Percentiles rank a stretch among this genome's conserved stretches.
Evolutionary conservation across 768 basidiomycete genomes (phyloP).

Genomic region (Tricholoma hemisulphureum): DNA sequence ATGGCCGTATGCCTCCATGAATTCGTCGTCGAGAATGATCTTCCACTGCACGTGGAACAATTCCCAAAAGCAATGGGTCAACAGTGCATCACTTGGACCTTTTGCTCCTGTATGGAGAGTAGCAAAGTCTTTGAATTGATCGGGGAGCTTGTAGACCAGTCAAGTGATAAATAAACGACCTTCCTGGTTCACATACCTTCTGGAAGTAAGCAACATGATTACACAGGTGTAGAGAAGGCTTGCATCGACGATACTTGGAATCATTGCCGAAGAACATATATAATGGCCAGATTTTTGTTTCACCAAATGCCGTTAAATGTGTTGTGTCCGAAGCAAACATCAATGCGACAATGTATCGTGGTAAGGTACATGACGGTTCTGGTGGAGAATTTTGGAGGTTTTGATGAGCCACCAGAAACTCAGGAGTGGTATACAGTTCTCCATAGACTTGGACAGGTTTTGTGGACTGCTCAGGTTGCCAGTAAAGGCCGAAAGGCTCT

Average conservation of each 20-base stretch:
- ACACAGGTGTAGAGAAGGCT: conserved; percentile 6
- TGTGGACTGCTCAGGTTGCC: conserved; percentile 9
- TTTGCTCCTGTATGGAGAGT: background rate
- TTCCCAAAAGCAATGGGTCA: conserved; percentile 24
- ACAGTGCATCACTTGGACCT: background rate
- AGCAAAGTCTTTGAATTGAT: conserved; percentile 6
- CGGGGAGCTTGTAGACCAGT: conserved; percentile 9
- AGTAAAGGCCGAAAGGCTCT: conserved; percentile 3
- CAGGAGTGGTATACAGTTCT: conserved; percentile 13
- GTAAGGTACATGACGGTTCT: conserved; percentile 12
- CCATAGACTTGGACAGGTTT: background rate
- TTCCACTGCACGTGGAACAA: conserved; percentile 27
- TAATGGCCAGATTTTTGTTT: conserved; percentile 22
- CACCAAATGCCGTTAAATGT: conserved; percentile 27
- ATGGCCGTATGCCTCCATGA: conserved; percentile 23
- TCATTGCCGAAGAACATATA: conserved; percentile 23
- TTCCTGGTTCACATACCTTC: background rate
- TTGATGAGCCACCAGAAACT: conserved; percentile 6
- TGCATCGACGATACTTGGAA: conserved; percentile 20
- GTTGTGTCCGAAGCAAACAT: conserved; percentile 32
- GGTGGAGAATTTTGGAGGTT: background rate
- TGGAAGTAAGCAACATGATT: conserved; percentile 8
- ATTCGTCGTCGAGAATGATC: conserved; percentile 21
- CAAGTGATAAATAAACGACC: conserved; percentile 1
- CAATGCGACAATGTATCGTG: conserved; percentile 12